Conservation (phyloP, 2,329 filamentous ascomycete genomes). For the Rutstroemia sydowiana region DNA sequence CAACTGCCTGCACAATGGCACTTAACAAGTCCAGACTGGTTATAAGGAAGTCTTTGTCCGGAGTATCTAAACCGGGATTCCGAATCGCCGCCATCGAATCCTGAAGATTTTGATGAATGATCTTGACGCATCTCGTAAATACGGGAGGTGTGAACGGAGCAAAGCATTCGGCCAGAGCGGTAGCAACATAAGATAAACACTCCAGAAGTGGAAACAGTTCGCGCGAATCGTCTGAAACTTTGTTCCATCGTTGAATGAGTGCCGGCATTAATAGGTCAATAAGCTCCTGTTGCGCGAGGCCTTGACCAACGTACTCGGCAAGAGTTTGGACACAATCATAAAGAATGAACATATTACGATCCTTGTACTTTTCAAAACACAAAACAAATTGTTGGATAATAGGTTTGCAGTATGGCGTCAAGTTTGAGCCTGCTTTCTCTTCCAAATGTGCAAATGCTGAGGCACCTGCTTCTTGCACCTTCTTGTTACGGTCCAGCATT, state of each 20-base stretch:
- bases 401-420: constrained; percentile 79
- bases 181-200: constrained; percentile 88
- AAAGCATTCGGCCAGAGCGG: constrained; percentile 75
- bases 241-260: constrained; percentile 80
- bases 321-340: constrained; percentile 98
- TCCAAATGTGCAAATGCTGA: constrained; percentile 95
- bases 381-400: constrained; percentile 88
- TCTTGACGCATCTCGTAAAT: constrained; percentile 79
- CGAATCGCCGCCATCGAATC: constrained; percentile 64
- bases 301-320: constrained; percentile 80
- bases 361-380: constrained; percentile 94
- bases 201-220: constrained; percentile 95
- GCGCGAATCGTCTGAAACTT: constrained; percentile 78
- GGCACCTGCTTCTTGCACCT: constrained; percentile 91
- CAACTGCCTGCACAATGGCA: constrained; percentile 84
- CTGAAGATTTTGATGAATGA: constrained; percentile 87
- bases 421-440: constrained; percentile 75
- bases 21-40: constrained; percentile 91
- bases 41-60: constrained; percentile 95
- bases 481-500: constrained; percentile 97
- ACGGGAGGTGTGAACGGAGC: constrained; percentile 79
- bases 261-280: constrained; percentile 86
- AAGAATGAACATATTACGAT: constrained; percentile 96
- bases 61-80: constrained; percentile 62
- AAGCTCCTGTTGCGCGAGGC: constrained; percentile 73